Conservation (phyloP, 2,329 filamentous ascomycete species). For the Amauroascus niger region DNA sequence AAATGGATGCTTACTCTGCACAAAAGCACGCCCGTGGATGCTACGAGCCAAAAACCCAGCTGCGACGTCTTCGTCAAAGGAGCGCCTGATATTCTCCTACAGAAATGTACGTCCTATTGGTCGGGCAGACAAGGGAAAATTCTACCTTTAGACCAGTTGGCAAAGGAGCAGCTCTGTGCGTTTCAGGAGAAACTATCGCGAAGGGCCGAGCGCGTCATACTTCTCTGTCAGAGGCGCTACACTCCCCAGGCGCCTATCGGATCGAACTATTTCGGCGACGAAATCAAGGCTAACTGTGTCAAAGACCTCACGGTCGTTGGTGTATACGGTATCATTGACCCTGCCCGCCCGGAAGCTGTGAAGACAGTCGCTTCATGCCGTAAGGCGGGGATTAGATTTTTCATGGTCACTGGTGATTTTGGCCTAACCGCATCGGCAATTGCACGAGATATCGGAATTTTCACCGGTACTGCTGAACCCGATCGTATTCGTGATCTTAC, state of each 20-base stretch:
- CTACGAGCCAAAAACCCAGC: constrained; percentile 19
- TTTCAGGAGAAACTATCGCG: constrained; percentile 60
- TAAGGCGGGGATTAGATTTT: constrained; percentile 32
- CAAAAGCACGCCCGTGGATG: constrained; percentile 29
- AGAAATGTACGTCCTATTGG: constrained; percentile 48
- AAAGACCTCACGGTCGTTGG: constrained; percentile 42
- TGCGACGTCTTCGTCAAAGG: constrained; percentile 54
- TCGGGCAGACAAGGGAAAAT: constrained; percentile 48
- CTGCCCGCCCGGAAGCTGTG: constrained; percentile 31
- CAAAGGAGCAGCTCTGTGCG: constrained; percentile 43
- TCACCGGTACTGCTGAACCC: constrained; percentile 33
- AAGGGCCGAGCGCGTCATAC: constrained; percentile 59
- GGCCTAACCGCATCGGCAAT: constrained; percentile 35
- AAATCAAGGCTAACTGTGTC: constrained; percentile 35
- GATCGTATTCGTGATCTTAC: constrained; percentile 48
- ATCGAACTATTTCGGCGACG: constrained; percentile 45
- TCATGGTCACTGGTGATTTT: constrained; percentile 39
- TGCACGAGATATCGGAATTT: constrained; percentile 34
- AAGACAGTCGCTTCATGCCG: constrained; percentile 30
- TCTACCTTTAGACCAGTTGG: constrained; percentile 42
- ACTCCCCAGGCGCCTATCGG: constrained; percentile 34
- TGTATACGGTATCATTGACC: constrained; percentile 42
- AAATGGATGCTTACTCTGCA: constrained; percentile 65
- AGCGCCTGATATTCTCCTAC: constrained; percentile 63
- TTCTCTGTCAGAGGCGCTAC: constrained; percentile 55